phyloP scores from a whole-genome alignment of 768 basidiomycete genomes.

The Lentinula lateritia region DNA sequence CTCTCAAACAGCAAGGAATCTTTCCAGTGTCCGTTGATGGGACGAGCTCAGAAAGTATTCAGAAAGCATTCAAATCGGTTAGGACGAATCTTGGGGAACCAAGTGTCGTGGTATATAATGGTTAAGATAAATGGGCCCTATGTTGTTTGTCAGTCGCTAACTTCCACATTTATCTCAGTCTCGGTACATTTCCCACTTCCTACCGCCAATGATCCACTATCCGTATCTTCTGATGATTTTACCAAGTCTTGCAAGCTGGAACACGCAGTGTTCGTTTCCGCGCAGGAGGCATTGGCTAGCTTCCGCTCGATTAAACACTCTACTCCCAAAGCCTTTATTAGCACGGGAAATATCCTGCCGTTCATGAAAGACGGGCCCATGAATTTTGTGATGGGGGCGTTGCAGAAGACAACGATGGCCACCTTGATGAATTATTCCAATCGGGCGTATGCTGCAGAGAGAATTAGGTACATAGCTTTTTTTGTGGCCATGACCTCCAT shows the following conservation, averaged over 20 bases:
- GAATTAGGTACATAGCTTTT: constrained; percentile 11
- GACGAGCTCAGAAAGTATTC: constrained; percentile 23
- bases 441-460: constrained; percentile 15
- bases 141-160: not conserved
- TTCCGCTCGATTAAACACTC: constrained; percentile 18
- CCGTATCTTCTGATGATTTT: constrained; percentile 17
- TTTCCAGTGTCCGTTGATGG: constrained; percentile 35
- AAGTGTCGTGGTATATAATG: constrained; percentile 43
- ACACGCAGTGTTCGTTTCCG: constrained; percentile 17
- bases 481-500: not conserved
- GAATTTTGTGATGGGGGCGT: constrained; percentile 13
- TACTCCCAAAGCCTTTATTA: constrained; percentile 25
- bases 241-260: constrained; percentile 11
- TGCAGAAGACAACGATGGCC: constrained; percentile 18
- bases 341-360: constrained; percentile 24
- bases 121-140: constrained; percentile 12
- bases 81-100: constrained; percentile 32
- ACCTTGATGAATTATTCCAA: constrained; percentile 19
- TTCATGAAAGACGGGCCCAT: constrained; percentile 10
- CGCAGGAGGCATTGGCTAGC: constrained; percentile 20
- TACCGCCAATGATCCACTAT: constrained; percentile 15
- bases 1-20: constrained; percentile 12
- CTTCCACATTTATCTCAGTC: constrained; percentile 4
- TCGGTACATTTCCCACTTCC: constrained; percentile 11
- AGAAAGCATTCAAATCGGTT: constrained; percentile 29